Evolutionary conservation across 2,329 filamentous ascomycete species (phyloP).

Genomic region (Cercospora berteroae): DNA sequence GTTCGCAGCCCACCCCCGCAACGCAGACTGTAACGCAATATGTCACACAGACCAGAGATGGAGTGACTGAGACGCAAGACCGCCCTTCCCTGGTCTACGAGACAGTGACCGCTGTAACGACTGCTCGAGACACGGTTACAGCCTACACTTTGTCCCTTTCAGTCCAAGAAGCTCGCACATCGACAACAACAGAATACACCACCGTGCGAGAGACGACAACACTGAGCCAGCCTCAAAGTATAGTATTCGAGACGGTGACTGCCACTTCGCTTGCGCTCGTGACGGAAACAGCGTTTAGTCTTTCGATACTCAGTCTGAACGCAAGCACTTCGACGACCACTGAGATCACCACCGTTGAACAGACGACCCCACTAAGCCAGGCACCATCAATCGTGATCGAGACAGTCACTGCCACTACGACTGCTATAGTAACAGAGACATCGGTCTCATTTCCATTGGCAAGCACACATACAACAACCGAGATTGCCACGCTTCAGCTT

Average conservation of each 20-base stretch:
- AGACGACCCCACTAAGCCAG: background rate
- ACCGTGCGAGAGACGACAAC: background rate
- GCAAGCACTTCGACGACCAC: background rate
- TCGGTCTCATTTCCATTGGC: background rate
- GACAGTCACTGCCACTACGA: background rate
- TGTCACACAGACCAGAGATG: background rate
- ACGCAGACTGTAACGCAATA: conserved; percentile 3
- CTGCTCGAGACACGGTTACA: background rate
- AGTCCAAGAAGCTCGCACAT: background rate
- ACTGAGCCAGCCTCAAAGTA: background rate
- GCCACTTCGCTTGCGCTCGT: background rate
- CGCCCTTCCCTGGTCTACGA: background rate
- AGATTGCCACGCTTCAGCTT: background rate
- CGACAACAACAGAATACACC: background rate
- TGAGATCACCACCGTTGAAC: background rate
- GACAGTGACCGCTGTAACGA: background rate
- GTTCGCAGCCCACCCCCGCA: background rate
- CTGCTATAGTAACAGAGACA: background rate
- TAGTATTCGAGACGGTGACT: background rate
- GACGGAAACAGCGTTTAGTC: background rate
- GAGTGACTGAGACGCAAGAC: background rate
- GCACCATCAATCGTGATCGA: background rate
- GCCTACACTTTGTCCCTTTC: background rate
- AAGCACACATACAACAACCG: background rate
- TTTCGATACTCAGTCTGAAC: background rate